Base-by-base conservation (phyloP, 1,139 yeast species). In the Suhomyces yuchorum region DNA sequence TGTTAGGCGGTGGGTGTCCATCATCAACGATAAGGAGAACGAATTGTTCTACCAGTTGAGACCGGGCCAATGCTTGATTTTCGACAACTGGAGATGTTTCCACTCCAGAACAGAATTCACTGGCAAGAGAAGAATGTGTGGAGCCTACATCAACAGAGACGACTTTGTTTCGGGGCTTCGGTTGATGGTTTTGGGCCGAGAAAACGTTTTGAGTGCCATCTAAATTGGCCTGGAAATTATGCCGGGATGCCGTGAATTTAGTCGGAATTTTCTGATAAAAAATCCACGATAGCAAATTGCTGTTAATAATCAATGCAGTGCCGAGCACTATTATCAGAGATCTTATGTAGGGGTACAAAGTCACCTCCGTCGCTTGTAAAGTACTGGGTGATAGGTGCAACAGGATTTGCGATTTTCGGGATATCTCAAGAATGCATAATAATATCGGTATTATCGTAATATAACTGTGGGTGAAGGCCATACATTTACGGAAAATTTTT, bases 81-180 rank as follows among this genome's bases (percentile, higher is more conserved):
- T 86, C 60, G 91, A 86, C 60, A 86, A 86, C 63, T 85, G 92
- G 92, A 67, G 93, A 56, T 84, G 85, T 40, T 73, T 86, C 65
- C 93, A 86, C 61, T 84, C 87, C 23, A 75, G 92, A 60, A 81
- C 85, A 44, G 85, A 78, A 49, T 85, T 85, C 55, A 80, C 85
- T 2, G 92, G 92, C 1, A 75, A 79, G 58, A 75, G 92, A 63
- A 72, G 91, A 58, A 77, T 86, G 80, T 86, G 92, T 60, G 93
- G 93, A 8, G 91, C 90, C 1, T 86, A 85, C 61, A 73, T 82
- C 53, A 84, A 83, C 61, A 71, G 87, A 47, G 92, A 85, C 59
- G 92, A 85, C 59, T 86, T 82, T 61, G 67, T 82, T 30, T 80
- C 87, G 14, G 70, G 83, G 42, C 69, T 82, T 52, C 73, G 77